Conservation (phyloP, 306 rosid species). For the Cercis canadensis region DNA sequence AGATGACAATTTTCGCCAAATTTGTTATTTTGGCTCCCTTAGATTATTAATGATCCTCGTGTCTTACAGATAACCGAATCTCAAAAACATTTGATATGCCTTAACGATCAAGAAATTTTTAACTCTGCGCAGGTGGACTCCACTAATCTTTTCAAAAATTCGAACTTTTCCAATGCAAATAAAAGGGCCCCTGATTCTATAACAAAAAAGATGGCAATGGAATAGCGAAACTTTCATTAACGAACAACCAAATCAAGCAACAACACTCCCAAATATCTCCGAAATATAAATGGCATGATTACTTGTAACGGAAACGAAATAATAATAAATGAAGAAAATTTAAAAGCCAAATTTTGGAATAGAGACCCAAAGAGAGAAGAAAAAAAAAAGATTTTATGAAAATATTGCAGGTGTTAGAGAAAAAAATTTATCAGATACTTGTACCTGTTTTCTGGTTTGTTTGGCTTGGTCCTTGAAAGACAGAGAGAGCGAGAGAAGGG, state of each 20-base stretch:
- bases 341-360: conserved; percentile 14
- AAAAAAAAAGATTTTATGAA: neutral
- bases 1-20: conserved; percentile 32
- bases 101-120: conserved; percentile 39
- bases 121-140: conserved; percentile 25
- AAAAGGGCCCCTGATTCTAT: conserved; percentile 45
- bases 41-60: conserved; percentile 36
- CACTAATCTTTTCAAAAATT: conserved; percentile 28
- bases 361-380: neutral
- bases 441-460: conserved; percentile 45
- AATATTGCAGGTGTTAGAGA: conserved; percentile 16
- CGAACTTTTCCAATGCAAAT: conserved; percentile 34
- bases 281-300: neutral
- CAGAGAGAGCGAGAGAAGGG: conserved; percentile 23
- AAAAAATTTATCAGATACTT: neutral
- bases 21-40: conserved; percentile 20
- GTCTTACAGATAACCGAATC: conserved; percentile 37
- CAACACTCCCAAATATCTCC: conserved; percentile 27
- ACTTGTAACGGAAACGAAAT: conserved; percentile 58
- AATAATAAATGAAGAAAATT: conserved; percentile 43
- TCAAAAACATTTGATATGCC: conserved; percentile 38
- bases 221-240: conserved; percentile 20
- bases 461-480: conserved; percentile 32
- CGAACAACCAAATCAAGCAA: conserved; percentile 42
- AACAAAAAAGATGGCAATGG: conserved; percentile 27